Evolutionary conservation across 352 stramenopile species (phyloP).

Genomic region (Globisporangium emineosum): DNA sequence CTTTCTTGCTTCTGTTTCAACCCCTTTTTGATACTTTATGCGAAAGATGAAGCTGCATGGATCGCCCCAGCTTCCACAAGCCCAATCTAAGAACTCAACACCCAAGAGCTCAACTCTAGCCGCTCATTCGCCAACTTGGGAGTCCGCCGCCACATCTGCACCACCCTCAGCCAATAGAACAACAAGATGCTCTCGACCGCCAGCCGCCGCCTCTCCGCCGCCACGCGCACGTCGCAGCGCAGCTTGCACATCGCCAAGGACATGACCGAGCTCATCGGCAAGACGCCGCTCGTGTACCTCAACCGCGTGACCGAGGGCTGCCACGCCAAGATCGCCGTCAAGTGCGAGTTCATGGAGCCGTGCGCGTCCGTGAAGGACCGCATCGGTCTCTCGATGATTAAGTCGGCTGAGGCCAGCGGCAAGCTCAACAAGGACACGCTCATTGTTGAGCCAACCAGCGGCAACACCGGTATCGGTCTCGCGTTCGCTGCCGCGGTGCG

Average conservation of each 20-base stretch:
- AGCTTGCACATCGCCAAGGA: conserved; percentile 89
- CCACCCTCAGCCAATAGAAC: background rate
- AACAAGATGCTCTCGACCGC: conserved; percentile 19
- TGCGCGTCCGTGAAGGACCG: conserved; percentile 85
- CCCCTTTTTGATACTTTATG: background rate
- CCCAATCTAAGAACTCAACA: background rate
- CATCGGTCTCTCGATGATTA: conserved; percentile 86
- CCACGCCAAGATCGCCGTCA: conserved; percentile 85
- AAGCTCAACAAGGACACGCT: conserved; percentile 70
- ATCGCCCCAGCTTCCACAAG: background rate
- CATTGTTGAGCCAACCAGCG: conserved; percentile 94
- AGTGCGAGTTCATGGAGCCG: conserved; percentile 90
- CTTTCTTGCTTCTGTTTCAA: fast-evolving
- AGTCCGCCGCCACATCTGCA: background rate
- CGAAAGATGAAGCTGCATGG: background rate
- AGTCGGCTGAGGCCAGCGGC: conserved; percentile 64
- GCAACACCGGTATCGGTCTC: conserved; percentile 94
- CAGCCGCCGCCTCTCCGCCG: conserved; percentile 26
- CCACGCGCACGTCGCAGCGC: conserved; percentile 32
- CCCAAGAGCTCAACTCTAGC: background rate
- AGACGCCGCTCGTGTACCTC: conserved; percentile 93
- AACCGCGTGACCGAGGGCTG: conserved; percentile 77
- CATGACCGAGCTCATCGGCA: conserved; percentile 94
- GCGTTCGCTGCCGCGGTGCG: conserved; percentile 89
- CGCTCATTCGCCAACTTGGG: conserved; percentile 20